Evolutionary conservation across 148 eudicot species (phyloP), one percentile per base, ranked within the genome.

Genomic region (Silene uniflora): DNA sequence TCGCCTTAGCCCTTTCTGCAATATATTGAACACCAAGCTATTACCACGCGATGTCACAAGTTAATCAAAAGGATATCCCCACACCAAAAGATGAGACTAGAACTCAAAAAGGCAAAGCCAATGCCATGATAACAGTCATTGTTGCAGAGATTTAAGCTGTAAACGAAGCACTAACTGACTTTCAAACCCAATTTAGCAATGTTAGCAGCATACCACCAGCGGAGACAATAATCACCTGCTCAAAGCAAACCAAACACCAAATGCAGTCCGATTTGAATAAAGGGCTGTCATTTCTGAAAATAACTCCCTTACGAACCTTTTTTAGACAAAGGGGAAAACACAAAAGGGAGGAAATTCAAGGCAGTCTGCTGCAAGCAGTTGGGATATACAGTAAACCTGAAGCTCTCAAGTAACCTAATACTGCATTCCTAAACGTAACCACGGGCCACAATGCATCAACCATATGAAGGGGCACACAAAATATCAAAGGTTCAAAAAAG

Each of bases 241-340:
- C 24, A 62, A 62, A 27, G 39, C 13, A 23, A 62, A 16, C 49
- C 39, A 49, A 74, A 21, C 67, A 46, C 54, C 60, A 62, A 74
- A 59, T 62, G 69, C 4, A 44, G 44, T 46, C 58, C 25, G 67
- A 63, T 18, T 19, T 35, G 39, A 35, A 35, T 35, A 35, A 35
- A 35, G 39, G 6, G 39, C 39, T 35, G 39, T 35, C 39, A 35
- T 3, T 35, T 0, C 39, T 35, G 39, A 35, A 35, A 35, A 35
- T 5, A 35, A 35, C 39, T 5, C 39, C 39, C 39, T 35, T 35
- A 35, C 5, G 39, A 35, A 35, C 39, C 6, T 5, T 35, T 35
- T 35, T 27, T 27, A 27, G 2, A 27, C 1, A 27, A 2, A 2
- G 29, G 29, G 29, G 29, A 27, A 27, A 27, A 27, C 29, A 27